phyloP scores from a whole-genome alignment of 352 stramenopile species.

The Pythium oligandrum region DNA sequence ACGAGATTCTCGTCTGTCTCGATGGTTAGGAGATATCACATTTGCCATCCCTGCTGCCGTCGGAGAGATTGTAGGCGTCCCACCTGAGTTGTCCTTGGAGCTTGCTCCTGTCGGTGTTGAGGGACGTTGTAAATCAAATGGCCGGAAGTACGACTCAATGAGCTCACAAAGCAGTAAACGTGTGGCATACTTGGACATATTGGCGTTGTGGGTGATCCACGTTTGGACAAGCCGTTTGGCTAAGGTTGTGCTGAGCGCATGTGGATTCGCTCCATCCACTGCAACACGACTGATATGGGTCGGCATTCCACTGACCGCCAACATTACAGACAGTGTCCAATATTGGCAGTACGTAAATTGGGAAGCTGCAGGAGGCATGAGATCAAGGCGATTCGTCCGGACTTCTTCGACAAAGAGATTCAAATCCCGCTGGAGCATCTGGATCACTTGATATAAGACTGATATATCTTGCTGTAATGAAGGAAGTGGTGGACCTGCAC shows the following conservation, averaged over 20 bases:
- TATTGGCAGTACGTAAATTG: slow-evolving; percentile 72
- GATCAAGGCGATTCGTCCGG: slow-evolving; percentile 62
- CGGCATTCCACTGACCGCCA: slow-evolving; percentile 45
- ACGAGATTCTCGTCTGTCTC: slow-evolving; percentile 23
- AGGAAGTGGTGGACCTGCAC: background rate
- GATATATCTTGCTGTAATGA: slow-evolving; percentile 69
- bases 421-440: slow-evolving; percentile 48
- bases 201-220: slow-evolving; percentile 54
- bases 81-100: too few relatives aligned
- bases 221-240: slow-evolving; percentile 46
- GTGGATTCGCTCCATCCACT: slow-evolving; percentile 24
- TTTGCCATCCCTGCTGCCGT: background rate
- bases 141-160: slow-evolving; percentile 52
- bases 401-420: slow-evolving; percentile 53
- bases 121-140: slow-evolving; percentile 22
- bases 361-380: slow-evolving; percentile 19
- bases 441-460: slow-evolving; percentile 48
- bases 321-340: slow-evolving; percentile 57
- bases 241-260: slow-evolving; percentile 16
- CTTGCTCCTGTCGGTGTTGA: too few relatives aligned
- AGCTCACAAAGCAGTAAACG: slow-evolving; percentile 63
- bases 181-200: slow-evolving; percentile 40
- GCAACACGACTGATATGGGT: slow-evolving; percentile 54
- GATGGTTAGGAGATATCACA: slow-evolving; percentile 17
- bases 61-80: too few relatives aligned